Evolutionary conservation across 169 alveolate genomes (phyloP).

Genomic region (Cryptosporidium felis): DNA sequence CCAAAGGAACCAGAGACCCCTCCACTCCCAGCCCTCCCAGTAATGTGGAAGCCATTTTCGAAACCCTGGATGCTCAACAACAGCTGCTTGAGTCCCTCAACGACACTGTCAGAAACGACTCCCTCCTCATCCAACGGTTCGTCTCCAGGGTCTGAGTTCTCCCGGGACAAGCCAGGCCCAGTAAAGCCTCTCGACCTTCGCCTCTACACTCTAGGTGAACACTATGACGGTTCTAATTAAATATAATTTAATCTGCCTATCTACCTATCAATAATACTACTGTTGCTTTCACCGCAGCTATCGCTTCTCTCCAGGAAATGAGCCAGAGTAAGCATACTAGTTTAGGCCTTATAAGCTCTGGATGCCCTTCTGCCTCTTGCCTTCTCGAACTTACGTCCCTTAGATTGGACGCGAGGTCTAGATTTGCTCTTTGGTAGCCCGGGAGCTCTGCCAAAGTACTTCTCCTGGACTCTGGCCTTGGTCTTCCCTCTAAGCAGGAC

Average conservation of each 20-base stretch:
- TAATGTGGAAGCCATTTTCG: slow-evolving; percentile 35
- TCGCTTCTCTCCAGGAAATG: not conserved
- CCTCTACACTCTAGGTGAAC: not conserved
- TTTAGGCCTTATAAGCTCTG: slow-evolving; percentile 87
- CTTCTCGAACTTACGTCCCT: slow-evolving; percentile 93
- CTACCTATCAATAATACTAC: slow-evolving; percentile 1
- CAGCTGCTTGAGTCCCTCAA: slow-evolving; percentile 38
- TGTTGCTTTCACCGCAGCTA: not conserved
- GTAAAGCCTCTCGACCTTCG: not conserved
- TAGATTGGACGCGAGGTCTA: slow-evolving; percentile 90
- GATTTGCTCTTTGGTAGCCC: slow-evolving; percentile 90
- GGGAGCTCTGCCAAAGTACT: slow-evolving; percentile 95
- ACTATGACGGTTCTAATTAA: too few relatives aligned
- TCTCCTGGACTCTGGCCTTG: slow-evolving; percentile 93
- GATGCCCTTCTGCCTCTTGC: slow-evolving; percentile 93
- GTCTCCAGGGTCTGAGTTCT: not conserved
- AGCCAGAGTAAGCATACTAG: not conserved
- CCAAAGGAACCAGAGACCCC: slow-evolving; percentile 21
- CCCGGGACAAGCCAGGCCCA: not conserved
- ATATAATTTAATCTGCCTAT: slow-evolving; percentile 42
- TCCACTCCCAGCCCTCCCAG: not conserved
- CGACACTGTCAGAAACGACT: slow-evolving; percentile 32
- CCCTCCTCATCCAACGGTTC: slow-evolving; percentile 8
- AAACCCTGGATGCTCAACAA: slow-evolving; percentile 52
- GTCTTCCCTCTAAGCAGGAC: slow-evolving; percentile 95